Base-by-base conservation (phyloP, 2,329 filamentous ascomycete species). In the Penicillium sp. region DNA sequence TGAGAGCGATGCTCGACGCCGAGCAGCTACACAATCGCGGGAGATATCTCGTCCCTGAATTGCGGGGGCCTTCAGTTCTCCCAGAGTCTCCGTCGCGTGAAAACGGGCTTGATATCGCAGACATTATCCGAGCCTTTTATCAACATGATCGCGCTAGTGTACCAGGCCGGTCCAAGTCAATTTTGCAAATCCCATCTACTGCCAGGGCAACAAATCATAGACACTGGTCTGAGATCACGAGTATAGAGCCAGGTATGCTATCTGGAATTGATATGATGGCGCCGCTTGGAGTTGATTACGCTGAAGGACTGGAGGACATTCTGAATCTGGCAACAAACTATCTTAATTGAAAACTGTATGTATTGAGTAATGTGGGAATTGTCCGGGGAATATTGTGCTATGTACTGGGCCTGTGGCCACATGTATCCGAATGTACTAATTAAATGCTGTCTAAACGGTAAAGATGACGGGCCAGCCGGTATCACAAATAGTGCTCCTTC, bases 241-340 rank as follows among this genome's bases (percentile, higher is more conserved):
- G 39, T 37, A 27, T n/a, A 29, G 53, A 33, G 19, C 13, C 46
- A 11, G 44, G 5, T 16, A 10, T 37, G 19, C 50, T 55, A 23
- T 49, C 48, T 23, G 42, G 42, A 39, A 21, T 47, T 29, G 47
- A 57, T 7, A 10, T 62, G 6, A 45, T 55, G 25, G 25, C 50
- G 16, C 53, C 63, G 7, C 49, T 62, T 26, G 58, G 61, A 0
- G 29, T 59, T 42, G 54, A 61, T 25, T 62, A 59, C 53, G 47
- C 52, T 6, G 63, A 64, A 23, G 55, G 59, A 6, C 27, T 66
- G 19, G 63, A 63, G 21, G 62, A 66, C 50, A 66, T 67, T 26
- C 19, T 67, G 2, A 61, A 46, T 19, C 42, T 67, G 14, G 64
- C 64, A 21, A 59, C 57, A 21, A 57, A 44, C 33, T 57, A 56